Evolutionary conservation across 2,329 filamentous ascomycete genomes (phyloP).

Genomic region (Talaromyces sp.): DNA sequence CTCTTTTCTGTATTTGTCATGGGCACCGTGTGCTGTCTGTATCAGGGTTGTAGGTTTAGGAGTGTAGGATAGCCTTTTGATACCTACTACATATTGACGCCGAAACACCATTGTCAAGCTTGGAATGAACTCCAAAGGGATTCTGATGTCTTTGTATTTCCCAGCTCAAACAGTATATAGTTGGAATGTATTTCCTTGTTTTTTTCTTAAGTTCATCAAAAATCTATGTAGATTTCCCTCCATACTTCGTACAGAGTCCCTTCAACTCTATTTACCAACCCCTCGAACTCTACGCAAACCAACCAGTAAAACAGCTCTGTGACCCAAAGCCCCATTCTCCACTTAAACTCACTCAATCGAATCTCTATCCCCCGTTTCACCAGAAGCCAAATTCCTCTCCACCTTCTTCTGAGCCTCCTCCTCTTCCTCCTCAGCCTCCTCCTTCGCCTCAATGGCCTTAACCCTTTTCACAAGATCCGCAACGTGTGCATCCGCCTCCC

Average conservation of each 20-base stretch:
- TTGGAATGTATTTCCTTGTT: too few species aligned
- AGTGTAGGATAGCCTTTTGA: constrained; percentile 3
- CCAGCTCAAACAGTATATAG: too few species aligned
- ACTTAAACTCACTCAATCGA: constrained; percentile 19
- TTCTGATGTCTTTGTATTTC: too few species aligned
- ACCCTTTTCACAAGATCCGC: constrained; percentile 77
- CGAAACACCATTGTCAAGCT: constrained; percentile 4
- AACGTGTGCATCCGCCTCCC: constrained; percentile 82
- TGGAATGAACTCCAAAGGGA: background rate
- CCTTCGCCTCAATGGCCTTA: constrained; percentile 60
- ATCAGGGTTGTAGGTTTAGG: background rate
- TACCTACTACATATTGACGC: too few species aligned
- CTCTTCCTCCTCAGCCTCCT: constrained; percentile 33
- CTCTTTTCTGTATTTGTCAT: background rate
- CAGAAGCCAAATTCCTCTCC: constrained; percentile 25
- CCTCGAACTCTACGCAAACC: background rate
- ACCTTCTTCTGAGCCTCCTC: constrained; percentile 34
- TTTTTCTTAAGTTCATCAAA: too few species aligned
- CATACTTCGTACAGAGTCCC: too few species aligned
- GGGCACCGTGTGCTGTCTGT: constrained; percentile 1
- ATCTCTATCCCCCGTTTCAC: constrained; percentile 13
- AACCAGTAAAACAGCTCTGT: background rate
- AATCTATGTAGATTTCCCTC: too few species aligned
- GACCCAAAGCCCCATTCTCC: background rate
- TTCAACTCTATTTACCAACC: background rate